These are phyloP conservation scores for Iberis amara DNA, from an alignment of 441 rosid genomes.

Conservation along the genomic window DNA sequence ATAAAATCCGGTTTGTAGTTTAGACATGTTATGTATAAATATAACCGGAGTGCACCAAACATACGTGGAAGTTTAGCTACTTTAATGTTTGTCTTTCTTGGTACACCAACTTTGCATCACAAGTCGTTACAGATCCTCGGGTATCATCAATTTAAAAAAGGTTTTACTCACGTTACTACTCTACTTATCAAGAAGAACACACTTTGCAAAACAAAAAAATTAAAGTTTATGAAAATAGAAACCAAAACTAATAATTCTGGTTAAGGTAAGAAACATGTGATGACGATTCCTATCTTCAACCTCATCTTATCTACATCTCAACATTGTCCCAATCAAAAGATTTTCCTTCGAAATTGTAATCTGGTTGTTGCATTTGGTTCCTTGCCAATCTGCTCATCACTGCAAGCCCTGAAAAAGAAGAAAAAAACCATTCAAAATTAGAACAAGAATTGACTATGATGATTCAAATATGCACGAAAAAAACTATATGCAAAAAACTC, in stretches of 20 bases:
- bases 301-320: constrained; percentile 41
- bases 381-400: constrained; percentile 76
- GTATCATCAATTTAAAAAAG: neutral
- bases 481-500: too few species aligned
- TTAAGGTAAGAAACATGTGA: constrained; percentile 20
- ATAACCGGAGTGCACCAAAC: too few species aligned
- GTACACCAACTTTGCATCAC: too few species aligned
- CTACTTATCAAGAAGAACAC: constrained; percentile 6
- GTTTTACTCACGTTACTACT: constrained; percentile 12
- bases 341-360: constrained; percentile 43
- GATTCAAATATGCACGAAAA: too few species aligned
- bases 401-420: constrained; percentile 56
- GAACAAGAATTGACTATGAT: constrained; percentile 3
- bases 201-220: constrained; percentile 17
- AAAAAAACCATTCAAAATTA: constrained; percentile 3
- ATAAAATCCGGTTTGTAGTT: too few species aligned
- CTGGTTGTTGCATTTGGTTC: constrained; percentile 53
- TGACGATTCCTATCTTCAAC: constrained; percentile 20
- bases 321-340: constrained; percentile 72
- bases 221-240: constrained; percentile 10
- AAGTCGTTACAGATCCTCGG: neutral
- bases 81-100: too few species aligned
- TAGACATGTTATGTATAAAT: too few species aligned
- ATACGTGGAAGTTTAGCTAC: too few species aligned
- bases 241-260: constrained; percentile 10